Evolutionary conservation across 1,284 basidiomycete species (phyloP).

Genomic region (Phellopilus nigrolimitatus): DNA sequence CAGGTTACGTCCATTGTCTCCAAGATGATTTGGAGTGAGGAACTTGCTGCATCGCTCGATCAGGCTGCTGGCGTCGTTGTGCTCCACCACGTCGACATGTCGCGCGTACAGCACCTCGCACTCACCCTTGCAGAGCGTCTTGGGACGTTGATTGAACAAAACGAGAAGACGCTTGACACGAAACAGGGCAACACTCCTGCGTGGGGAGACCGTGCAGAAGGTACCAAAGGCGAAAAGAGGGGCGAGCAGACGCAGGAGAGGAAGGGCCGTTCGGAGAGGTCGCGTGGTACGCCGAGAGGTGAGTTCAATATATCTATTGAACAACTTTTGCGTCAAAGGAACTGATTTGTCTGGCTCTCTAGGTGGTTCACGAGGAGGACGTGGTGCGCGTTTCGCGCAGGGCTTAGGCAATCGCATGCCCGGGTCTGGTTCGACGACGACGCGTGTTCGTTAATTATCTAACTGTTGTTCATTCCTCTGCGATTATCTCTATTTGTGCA

Average conservation of each 20-base stretch:
- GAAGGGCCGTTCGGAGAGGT: slow-evolving; percentile 62
- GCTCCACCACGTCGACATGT: slow-evolving; percentile 86
- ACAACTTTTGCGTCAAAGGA: not conserved
- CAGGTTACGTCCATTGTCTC: slow-evolving; percentile 90
- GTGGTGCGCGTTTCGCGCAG: slow-evolving; percentile 73
- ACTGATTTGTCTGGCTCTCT: not conserved
- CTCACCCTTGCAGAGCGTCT: slow-evolving; percentile 88
- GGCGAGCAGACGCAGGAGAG: slow-evolving; percentile 73
- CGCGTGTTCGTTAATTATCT: slow-evolving; percentile 15
- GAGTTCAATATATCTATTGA: slow-evolving; percentile 21
- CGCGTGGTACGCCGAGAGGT: slow-evolving; percentile 52
- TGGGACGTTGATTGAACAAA: slow-evolving; percentile 86
- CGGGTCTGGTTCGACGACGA: slow-evolving; percentile 24
- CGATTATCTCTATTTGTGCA: not conserved
- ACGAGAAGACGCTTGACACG: slow-evolving; percentile 89
- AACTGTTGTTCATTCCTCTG: not conserved
- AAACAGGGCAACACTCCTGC: slow-evolving; percentile 71
- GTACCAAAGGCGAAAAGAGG: slow-evolving; percentile 70
- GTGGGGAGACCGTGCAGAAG: slow-evolving; percentile 69
- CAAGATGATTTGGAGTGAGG: slow-evolving; percentile 99
- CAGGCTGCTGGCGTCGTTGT: slow-evolving; percentile 83
- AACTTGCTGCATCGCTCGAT: slow-evolving; percentile 90
- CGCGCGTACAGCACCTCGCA: slow-evolving; percentile 86
- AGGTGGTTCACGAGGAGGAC: slow-evolving; percentile 59
- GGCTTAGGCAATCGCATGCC: slow-evolving; percentile 77